Conservation (phyloP, 2,329 filamentous ascomycete genomes). For the Lithohypha guttulata region DNA sequence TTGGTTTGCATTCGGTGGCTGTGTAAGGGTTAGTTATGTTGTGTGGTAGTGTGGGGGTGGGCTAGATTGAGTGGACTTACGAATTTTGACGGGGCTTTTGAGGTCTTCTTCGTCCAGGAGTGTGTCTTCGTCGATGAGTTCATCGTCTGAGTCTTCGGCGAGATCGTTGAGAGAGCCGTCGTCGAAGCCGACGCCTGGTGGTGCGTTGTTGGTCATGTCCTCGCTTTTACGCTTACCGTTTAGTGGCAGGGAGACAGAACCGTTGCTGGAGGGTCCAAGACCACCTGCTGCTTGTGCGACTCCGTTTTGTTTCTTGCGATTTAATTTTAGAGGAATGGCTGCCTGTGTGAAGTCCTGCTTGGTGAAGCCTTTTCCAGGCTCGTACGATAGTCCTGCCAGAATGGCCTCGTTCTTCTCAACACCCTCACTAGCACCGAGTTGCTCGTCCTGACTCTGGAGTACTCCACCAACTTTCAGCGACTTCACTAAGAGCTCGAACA, state of each 20-base stretch:
- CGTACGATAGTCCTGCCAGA: conserved; percentile 61
- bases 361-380: conserved; percentile 53
- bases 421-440: conserved; percentile 35
- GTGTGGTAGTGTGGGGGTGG: background rate
- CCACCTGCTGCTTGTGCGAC: conserved; percentile 22
- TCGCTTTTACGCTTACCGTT: conserved; percentile 35
- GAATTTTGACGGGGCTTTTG: conserved; percentile 52
- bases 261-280: conserved; percentile 7
- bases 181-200: conserved; percentile 56
- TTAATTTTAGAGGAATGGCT: conserved; percentile 52
- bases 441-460: conserved; percentile 58
- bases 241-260: conserved; percentile 17
- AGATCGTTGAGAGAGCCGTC: conserved; percentile 36
- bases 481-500: conserved; percentile 58
- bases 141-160: conserved; percentile 57
- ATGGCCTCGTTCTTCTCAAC: conserved; percentile 66
- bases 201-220: conserved; percentile 29
- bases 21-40: conserved; percentile 22
- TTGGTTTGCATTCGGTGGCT: conserved; percentile 80
- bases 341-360: conserved; percentile 57
- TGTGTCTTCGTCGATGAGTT: conserved; percentile 82
- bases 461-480: conserved; percentile 60
- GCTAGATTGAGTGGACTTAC: conserved; percentile 14
- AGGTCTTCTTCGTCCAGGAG: conserved; percentile 79
- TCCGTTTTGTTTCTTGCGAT: conserved; percentile 29